Evolutionary conservation across 768 basidiomycete species (phyloP), one percentile per base, ranked within the genome.

Genomic region (Flagelloscypha sp.): DNA sequence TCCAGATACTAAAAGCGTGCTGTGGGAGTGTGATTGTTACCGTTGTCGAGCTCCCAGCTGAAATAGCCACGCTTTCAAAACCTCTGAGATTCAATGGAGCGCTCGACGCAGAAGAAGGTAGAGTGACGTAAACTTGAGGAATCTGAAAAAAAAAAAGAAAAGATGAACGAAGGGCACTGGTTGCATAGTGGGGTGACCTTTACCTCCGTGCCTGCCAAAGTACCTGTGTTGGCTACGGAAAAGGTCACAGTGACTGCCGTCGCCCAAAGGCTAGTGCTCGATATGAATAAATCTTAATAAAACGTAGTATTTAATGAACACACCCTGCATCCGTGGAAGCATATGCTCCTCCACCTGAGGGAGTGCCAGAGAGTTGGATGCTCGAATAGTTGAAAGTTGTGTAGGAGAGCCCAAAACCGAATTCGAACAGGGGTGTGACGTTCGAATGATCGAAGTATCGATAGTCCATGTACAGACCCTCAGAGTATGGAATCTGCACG

Each of bases 51-150:
- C 68, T 57, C 7, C 68, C 70, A 0, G 67, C 63, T 1, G 47
- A 46, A 33, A 72, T 51, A 44, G 57, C 67, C 23, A 75, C 48
- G 33, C 63, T 66, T 46, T 74, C 72, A 43, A 78, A 78, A 11
- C 74, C 75, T 50, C 72, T 74, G 35, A 78, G 55, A 30, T 61
- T 63, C 42, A 59, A 59, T 0, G 76, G 75, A 3, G 75, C 67
- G 2, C 63, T 57, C 10, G 62, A 53, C 1, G 72, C 60, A 3
- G 68, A 64, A 6, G 68, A 48, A 7, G 74, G 76, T 17, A 64
- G 66, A 7, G 61, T 56, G 20, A 70, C 55, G 49, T 77, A 79
- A 15, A 79, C 50, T 48, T 79, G 76, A 7, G 74, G 69, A 25
- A 73, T 61, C 73, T 76, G 24, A 5, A 30, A 16, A n/a, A 11